These are phyloP conservation scores for Penicillium sp. DNA, from an alignment of 2,329 filamentous ascomycete genomes.

Conservation along the genomic window DNA sequence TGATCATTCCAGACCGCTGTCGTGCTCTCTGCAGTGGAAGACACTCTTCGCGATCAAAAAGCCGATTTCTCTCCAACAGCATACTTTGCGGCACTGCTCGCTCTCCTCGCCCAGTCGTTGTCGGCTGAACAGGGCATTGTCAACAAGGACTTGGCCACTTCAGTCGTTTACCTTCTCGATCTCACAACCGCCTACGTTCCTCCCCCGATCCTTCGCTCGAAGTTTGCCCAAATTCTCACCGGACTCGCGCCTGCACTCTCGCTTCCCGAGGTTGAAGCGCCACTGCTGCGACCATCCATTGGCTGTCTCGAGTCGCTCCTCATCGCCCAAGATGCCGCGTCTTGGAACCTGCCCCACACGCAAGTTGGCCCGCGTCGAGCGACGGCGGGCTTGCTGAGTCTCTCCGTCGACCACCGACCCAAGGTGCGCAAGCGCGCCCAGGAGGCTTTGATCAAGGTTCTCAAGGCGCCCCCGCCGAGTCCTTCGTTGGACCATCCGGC, in stretches of 20 bases:
- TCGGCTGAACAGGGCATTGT: conserved; percentile 56
- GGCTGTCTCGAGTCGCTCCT: conserved; percentile 90
- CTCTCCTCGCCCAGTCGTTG: conserved; percentile 73
- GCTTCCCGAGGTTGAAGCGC: conserved; percentile 74
- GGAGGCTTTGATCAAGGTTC: conserved; percentile 75
- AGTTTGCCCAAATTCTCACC: conserved; percentile 88
- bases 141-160: conserved; percentile 75
- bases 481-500: conserved; percentile 91
- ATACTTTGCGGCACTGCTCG: conserved; percentile 92
- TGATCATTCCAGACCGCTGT: conserved; percentile 49
- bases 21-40: conserved; percentile 84
- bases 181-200: conserved; percentile 80
- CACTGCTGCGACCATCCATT: conserved; percentile 78
- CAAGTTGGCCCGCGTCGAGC: conserved; percentile 82
- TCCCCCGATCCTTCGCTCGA: conserved; percentile 78
- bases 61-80: conserved; percentile 76
- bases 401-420: conserved; percentile 79
- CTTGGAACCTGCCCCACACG: conserved; percentile 80
- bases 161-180: conserved; percentile 93
- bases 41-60: conserved; percentile 83
- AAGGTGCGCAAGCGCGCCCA: conserved; percentile 93
- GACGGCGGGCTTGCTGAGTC: conserved; percentile 74
- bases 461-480: conserved; percentile 80
- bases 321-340: conserved; percentile 75
- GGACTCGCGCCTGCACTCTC: conserved; percentile 79